phyloP scores from a whole-genome alignment of 176 grass and related monocot genomes.

The Panicum miliaceum region DNA sequence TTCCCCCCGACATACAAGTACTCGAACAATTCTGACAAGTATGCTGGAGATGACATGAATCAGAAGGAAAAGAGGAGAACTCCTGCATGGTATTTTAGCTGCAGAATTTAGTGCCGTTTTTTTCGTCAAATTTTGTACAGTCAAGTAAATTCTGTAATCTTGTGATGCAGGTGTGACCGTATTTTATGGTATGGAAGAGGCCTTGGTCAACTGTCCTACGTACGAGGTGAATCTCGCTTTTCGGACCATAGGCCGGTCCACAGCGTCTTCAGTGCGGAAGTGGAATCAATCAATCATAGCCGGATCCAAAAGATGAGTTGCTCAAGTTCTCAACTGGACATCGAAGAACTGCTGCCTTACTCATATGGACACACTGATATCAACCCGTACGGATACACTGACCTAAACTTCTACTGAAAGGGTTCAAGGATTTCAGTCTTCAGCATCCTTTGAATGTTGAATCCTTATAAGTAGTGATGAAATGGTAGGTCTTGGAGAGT shows the following conservation, averaged over 20 bases:
- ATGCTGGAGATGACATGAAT: conserved; percentile 85
- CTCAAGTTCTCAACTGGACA: conserved; percentile 78
- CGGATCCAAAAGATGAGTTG: conserved; percentile 89
- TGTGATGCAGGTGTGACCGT: conserved; percentile 77
- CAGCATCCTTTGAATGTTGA: conserved; percentile 1
- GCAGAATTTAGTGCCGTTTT: background rate
- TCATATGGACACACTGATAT: conserved; percentile 79
- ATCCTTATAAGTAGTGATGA: conserved; percentile 12
- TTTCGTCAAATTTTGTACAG: conserved; percentile 31
- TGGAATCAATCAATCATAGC: conserved; percentile 93
- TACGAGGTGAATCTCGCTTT: conserved; percentile 90
- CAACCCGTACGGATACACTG: conserved; percentile 69
- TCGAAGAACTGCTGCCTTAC: conserved; percentile 85
- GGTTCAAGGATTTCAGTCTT: background rate
- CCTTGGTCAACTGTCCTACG: conserved; percentile 83
- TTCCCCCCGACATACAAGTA: conserved; percentile 98
- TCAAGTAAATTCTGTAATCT: background rate
- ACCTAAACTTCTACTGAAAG: conserved; percentile 91
- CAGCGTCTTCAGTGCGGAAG: conserved; percentile 85
- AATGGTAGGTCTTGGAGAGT: conserved; percentile 13
- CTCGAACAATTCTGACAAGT: conserved; percentile 95
- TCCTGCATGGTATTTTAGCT: conserved; percentile 75
- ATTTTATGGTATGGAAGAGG: conserved; percentile 94
- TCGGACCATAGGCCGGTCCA: conserved; percentile 95
- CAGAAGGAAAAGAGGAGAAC: conserved; percentile 91